Evolutionary conservation across 2,329 filamentous ascomycete species (phyloP).

Genomic region (Fusarium sp.): DNA sequence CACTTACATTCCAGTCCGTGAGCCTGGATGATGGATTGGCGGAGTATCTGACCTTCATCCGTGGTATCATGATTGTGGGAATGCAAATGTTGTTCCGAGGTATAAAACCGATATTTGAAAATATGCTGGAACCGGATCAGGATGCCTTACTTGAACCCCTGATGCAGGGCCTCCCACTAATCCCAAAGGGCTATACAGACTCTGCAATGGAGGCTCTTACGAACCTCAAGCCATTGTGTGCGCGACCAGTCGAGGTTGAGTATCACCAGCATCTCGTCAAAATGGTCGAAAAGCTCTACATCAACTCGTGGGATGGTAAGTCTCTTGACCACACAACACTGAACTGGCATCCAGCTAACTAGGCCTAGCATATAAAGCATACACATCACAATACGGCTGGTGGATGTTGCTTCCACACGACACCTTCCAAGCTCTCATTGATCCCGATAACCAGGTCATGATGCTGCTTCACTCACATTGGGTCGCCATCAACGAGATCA

Average conservation of each 20-base stretch:
- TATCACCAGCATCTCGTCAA: constrained; percentile 58
- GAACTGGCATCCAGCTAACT: constrained; percentile 2
- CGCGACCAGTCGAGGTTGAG: constrained; percentile 54
- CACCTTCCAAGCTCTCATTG: constrained; percentile 61
- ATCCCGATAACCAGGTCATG: constrained; percentile 57
- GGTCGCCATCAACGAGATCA: constrained; percentile 65
- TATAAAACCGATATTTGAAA: constrained; percentile 61
- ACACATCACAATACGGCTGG: constrained; percentile 63
- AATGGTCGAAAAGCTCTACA: constrained; percentile 62
- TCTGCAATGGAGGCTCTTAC: constrained; percentile 57
- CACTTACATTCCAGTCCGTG: constrained; percentile 68
- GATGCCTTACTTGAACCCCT: constrained; percentile 55
- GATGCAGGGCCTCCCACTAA: constrained; percentile 58
- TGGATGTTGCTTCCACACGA: constrained; percentile 67
- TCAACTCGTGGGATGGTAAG: constrained; percentile 64
- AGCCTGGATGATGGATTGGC: constrained; percentile 66
- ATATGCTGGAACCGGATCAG: constrained; percentile 56
- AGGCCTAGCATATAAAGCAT: constrained; percentile 59
- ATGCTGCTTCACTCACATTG: constrained; percentile 64
- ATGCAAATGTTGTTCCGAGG: constrained; percentile 64
- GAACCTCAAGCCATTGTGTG: constrained; percentile 57
- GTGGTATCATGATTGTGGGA: constrained; percentile 65
- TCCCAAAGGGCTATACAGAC: constrained; percentile 58
- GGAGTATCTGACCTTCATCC: constrained; percentile 71
- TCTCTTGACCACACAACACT: neutral